Evolutionary conservation across 1,139 yeast species (phyloP), one percentile per base, ranked within the genome.

Genomic region (Petasospora fabianii): DNA sequence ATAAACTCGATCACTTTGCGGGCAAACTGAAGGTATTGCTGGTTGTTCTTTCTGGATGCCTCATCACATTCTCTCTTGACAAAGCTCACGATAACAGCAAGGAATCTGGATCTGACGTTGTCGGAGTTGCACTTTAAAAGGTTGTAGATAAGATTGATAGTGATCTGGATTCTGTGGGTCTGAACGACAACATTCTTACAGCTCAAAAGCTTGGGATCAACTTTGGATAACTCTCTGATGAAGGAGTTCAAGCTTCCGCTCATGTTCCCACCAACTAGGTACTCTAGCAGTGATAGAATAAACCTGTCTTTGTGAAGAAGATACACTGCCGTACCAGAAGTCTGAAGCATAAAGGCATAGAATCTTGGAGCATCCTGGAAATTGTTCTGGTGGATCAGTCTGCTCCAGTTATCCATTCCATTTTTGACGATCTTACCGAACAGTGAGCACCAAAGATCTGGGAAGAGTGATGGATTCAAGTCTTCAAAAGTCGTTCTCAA

Each of bases 401-500:
- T 42, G 30, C 49, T 41, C 58, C 58, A 54, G 24, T 45, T 49
- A 3, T 45, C 53, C 14, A 44, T 13, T 1, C 48, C 49, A 12
- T 35, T 20, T 6, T 37, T 26, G 5, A 49, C 52, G 6, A 49
- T 20, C 15, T 35, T 35, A 4, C 49, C 48, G 12, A 44, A 39
- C 7, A 53, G 21, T 12, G 31, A 24, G 16, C 53, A 46, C 58
- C 58, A 54, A 11, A 53, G 30, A 2, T 43, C 46, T 5, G 53
- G 54, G 21, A 34, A 46, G 10, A 42, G 12, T 1, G 44, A 30
- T 4, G 54, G 46, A 22, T 43, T 47, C 4, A 51, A 14, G 24
- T 44, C 46, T 5, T 43, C 38, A 28, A 51, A 43, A 6, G 24
- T 33, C 3, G 44, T 42, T 16, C 36, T 42, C 16, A 51, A 26